phyloP scores from a whole-genome alignment of 2,329 filamentous ascomycete genomes.

The Lachnellula arida region DNA sequence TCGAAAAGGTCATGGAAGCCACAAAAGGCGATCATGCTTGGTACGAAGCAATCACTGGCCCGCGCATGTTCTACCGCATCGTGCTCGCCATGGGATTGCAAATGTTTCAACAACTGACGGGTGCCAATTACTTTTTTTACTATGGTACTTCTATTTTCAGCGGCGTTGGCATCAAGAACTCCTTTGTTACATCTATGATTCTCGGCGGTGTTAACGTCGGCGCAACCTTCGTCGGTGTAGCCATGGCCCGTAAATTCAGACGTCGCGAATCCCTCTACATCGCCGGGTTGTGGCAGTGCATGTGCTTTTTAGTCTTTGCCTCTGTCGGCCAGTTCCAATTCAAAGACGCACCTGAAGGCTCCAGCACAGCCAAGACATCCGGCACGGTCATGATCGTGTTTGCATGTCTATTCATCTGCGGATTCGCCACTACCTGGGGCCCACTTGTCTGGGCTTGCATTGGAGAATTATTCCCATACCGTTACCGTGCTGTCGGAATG shows the following conservation, averaged over 20 bases:
- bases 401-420: conserved; percentile 69
- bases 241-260: conserved; percentile 62
- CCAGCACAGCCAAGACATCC: conserved; percentile 43
- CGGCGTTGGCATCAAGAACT: conserved; percentile 61
- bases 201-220: conserved; percentile 63
- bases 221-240: conserved; percentile 51
- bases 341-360: conserved; percentile 49
- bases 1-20: conserved; percentile 38
- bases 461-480: conserved; percentile 62
- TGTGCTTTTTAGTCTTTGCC: conserved; percentile 57
- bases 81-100: conserved; percentile 59
- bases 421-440: conserved; percentile 66
- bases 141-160: conserved; percentile 65
- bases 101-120: conserved; percentile 64
- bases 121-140: conserved; percentile 59
- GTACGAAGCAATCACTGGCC: conserved; percentile 56
- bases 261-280: conserved; percentile 63
- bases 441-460: conserved; percentile 66
- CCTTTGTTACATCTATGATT: conserved; percentile 64
- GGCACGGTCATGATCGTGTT: conserved; percentile 68
- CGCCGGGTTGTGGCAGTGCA: conserved; percentile 66
- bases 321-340: conserved; percentile 48
- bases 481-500: conserved; percentile 57
- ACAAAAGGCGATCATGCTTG: conserved; percentile 54
- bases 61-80: conserved; percentile 60